Evolutionary conservation across 345 rosid species (phyloP).

Genomic region (Citrus australasica): DNA sequence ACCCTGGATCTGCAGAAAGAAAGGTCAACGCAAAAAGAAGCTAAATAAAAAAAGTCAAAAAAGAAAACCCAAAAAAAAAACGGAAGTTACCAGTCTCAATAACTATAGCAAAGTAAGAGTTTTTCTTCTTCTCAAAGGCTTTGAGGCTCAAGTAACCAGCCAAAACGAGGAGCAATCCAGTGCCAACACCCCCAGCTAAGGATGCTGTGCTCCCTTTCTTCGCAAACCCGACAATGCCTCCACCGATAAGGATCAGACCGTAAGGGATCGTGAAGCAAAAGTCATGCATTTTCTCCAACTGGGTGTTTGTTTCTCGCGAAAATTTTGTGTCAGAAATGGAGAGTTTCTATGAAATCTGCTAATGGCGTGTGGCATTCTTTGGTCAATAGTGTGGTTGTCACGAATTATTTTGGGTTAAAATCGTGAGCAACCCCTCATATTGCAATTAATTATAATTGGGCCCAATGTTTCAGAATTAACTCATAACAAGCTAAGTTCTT

Average conservation of each 20-base stretch:
- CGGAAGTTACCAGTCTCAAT: constrained; percentile 61
- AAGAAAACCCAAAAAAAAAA: neutral
- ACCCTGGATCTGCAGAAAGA: constrained; percentile 6
- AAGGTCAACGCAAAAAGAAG: neutral
- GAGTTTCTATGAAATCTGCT: neutral
- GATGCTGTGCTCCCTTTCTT: constrained; percentile 82
- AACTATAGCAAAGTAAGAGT: constrained; percentile 54
- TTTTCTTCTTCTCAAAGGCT: constrained; percentile 73
- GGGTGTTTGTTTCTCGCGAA: constrained; percentile 18
- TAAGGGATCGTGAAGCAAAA: constrained; percentile 99
- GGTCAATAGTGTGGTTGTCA: constrained; percentile 23
- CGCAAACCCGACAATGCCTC: constrained; percentile 75
- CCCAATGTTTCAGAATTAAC: neutral
- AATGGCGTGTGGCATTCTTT: constrained; percentile 34
- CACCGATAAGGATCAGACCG: constrained; percentile 71
- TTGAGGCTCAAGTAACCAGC: constrained; percentile 87
- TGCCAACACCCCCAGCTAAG: constrained; percentile 75
- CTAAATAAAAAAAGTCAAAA: neutral
- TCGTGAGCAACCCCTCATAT: neutral
- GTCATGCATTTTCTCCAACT: constrained; percentile 62
- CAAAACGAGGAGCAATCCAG: constrained; percentile 69
- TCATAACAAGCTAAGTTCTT: too few relatives aligned
- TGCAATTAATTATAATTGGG: neutral
- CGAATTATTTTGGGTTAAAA: neutral
- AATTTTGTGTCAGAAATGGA: neutral